Base-by-base conservation (phyloP, 306 rosid genomes). In the Gastrolobium villosum region DNA sequence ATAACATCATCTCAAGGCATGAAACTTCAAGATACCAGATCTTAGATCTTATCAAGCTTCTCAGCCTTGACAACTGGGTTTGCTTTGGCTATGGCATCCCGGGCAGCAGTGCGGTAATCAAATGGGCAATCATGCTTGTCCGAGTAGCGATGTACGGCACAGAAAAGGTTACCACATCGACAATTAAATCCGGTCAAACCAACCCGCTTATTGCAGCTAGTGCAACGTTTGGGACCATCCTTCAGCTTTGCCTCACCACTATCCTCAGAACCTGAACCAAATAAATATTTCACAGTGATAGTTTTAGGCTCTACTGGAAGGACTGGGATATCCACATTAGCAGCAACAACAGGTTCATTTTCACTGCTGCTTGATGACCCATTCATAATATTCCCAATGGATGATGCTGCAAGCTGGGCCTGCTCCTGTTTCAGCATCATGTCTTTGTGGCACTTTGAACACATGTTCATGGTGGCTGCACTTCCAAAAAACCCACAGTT, bases 381-480 rank as follows among this genome's bases (percentile, higher is more conserved):
- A 76, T 92, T 92, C 86, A 94, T 92, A 65, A 92, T 82, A 82
- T 88, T 92, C 55, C 92, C 98, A 70, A 91, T 69, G 82, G 96
- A 91, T 10, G 97, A 88, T 48, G 91, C 97, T 45, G 98, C 97
- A 52, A 94, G 96, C 76, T 89, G 86, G 14, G 92, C 91, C 86
- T 91, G 96, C 83, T 94, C 98, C 78, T 91, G 84, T 79, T 91
- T 91, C 88, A 94, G 72, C 83, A 90, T 83, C 81, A 89, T 74
- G 78, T 91, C 97, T 86, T 90, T 94, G 85, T 94, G 97, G 84
- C 98, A 94, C 84, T 94, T 94, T 48, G 98, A 94, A 79, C 98
- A 94, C 98, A 94, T 91, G 81, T 94, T 94, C 94, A 86, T 88
- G 13, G 98, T 91, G 69, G 98, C 92, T 13, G 93, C 89, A 20